Evolutionary conservation across 2,329 filamentous ascomycete species (phyloP).

Genomic region (Neoarthrinium moseri): DNA sequence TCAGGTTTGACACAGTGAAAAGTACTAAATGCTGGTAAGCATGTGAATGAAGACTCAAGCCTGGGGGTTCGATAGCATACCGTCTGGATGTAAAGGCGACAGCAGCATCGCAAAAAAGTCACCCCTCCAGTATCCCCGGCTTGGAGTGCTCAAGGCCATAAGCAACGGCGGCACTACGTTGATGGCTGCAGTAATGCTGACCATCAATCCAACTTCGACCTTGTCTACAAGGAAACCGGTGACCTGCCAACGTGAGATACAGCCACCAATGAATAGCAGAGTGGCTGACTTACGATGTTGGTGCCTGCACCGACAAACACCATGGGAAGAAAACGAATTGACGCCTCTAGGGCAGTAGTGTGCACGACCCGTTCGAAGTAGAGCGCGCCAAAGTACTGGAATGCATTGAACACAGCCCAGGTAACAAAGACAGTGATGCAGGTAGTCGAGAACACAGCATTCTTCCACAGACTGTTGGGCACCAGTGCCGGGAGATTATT

Average conservation of each 20-base stretch:
- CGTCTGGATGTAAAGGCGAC: constrained; percentile 42
- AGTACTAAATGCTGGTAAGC: constrained; percentile 33
- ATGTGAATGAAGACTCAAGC: background rate
- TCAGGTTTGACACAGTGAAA: constrained; percentile 54
- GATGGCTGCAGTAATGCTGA: background rate
- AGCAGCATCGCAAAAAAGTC: constrained; percentile 29
- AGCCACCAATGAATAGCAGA: background rate
- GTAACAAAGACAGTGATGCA: constrained; percentile 45
- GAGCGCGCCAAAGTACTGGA: constrained; percentile 40
- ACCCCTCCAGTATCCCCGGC: background rate
- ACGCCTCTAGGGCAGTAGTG: background rate
- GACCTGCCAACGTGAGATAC: too few species aligned
- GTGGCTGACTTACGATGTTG: background rate
- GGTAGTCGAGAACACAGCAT: constrained; percentile 47
- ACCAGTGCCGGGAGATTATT: constrained; percentile 41
- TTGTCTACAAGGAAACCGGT: too few species aligned
- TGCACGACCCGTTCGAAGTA: constrained; percentile 28
- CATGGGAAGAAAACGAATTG: background rate
- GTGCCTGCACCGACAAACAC: background rate
- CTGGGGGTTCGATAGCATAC: constrained; percentile 14
- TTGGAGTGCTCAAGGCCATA: background rate
- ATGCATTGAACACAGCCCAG: constrained; percentile 40
- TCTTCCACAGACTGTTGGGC: constrained; percentile 57
- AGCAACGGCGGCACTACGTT: background rate
- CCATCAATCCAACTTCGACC: too few species aligned